phyloP scores from a whole-genome alignment of 106 monocot genomes.

The Posidonia australis region DNA sequence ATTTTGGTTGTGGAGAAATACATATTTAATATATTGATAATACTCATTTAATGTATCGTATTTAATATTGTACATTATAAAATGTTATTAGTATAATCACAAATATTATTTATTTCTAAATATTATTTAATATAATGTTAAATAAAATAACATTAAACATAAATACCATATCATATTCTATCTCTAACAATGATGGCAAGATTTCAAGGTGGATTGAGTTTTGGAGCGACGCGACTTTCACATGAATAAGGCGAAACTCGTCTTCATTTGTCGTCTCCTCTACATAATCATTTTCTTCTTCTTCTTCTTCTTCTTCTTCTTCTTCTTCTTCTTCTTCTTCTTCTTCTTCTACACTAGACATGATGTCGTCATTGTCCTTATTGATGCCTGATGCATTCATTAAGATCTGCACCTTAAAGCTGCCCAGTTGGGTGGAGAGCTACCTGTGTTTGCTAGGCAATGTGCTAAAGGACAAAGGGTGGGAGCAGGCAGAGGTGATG shows the following conservation, averaged over 20 bases:
- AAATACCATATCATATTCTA: no score
- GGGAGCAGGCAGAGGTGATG: slow-evolving; percentile 29
- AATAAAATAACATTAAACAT: no score
- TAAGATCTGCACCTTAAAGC: slow-evolving; percentile 14
- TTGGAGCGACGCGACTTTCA: slow-evolving; percentile 36
- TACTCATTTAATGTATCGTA: no score
- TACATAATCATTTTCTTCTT: slow-evolving; percentile 20
- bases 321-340: no score
- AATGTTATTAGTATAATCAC: no score
- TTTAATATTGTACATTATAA: no score
- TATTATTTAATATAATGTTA: no score
- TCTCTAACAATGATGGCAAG: neutral
- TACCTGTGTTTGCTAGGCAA: slow-evolving; percentile 24
- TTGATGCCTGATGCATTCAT: slow-evolving; percentile 15
- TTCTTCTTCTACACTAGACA: no score
- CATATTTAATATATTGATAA: no score
- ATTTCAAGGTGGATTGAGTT: slow-evolving; percentile 45
- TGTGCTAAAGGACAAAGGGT: slow-evolving; percentile 25
- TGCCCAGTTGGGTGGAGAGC: slow-evolving; percentile 21
- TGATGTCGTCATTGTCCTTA: slow-evolving; percentile 2
- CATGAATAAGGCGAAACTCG: slow-evolving; percentile 15
- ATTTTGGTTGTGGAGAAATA: no score
- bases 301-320: no score
- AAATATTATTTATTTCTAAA: no score
- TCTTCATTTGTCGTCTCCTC: slow-evolving; percentile 5